A percentile compares a stretch with the other conserved stretches of the same genome.
Evolutionary conservation across 345 rosid species (phyloP).

Genomic region (Eucalyptus pauciflora): DNA sequence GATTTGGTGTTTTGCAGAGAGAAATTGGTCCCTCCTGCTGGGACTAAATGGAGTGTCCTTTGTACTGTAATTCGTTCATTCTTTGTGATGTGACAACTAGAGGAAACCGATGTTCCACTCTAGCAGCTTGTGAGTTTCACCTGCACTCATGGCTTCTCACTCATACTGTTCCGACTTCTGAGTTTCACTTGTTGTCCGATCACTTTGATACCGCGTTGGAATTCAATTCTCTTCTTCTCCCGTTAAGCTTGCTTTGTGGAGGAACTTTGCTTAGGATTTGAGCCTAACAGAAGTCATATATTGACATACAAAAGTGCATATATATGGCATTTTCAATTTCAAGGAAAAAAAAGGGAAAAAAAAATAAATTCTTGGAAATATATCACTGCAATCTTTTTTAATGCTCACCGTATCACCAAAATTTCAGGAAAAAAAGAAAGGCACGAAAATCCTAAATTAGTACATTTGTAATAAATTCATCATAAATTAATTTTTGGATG

Average conservation of each 20-base stretch:
- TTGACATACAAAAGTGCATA: neutral
- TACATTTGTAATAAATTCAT: fast-evolving
- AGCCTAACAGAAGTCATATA: neutral
- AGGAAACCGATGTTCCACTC: neutral
- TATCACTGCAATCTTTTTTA: neutral
- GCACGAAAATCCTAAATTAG: fast-evolving
- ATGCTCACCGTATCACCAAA: neutral
- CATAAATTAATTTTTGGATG: too few species aligned
- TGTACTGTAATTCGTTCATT: neutral
- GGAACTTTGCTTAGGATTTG: neutral
- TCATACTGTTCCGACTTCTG: neutral
- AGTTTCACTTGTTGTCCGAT: neutral
- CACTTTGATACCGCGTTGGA: neutral
- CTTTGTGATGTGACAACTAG: neutral
- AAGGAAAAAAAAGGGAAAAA: too few species aligned
- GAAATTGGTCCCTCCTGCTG: neutral
- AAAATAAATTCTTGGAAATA: neutral
- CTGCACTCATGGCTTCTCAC: neutral
- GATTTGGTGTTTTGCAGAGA: neutral
- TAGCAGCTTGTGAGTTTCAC: neutral
- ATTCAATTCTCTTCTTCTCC: neutral
- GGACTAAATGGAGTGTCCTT: neutral
- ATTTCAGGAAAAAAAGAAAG: neutral
- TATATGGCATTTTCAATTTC: too few species aligned
- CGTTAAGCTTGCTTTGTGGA: neutral